Conservation (phyloP, 2,329 filamentous ascomycete species). For the Achaetomium macrosporum region DNA sequence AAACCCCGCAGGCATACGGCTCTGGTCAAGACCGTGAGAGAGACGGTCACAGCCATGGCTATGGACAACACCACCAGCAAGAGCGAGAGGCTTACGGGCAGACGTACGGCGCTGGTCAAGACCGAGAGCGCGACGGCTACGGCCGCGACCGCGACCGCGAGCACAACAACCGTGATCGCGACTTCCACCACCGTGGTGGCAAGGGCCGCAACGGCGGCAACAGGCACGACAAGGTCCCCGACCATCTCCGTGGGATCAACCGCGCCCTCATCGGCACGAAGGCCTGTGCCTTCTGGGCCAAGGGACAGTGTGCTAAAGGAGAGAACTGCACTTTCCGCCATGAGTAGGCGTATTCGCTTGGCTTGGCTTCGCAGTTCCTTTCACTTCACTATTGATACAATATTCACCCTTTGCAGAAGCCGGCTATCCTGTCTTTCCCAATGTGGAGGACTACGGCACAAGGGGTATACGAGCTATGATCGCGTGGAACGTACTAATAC, state of each 20-base stretch:
- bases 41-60: slow-evolving; percentile 27
- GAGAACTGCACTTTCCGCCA: slow-evolving; percentile 71
- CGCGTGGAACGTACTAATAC: too few species aligned
- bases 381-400: background rate
- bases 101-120: slow-evolving; percentile 11
- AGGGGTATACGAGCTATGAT: too few species aligned
- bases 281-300: slow-evolving; percentile 63
- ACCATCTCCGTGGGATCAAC: slow-evolving; percentile 43
- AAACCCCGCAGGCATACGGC: slow-evolving; percentile 13
- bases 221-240: slow-evolving; percentile 18
- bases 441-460: too few species aligned
- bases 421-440: too few species aligned
- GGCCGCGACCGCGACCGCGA: slow-evolving; percentile 25
- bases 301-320: slow-evolving; percentile 67
- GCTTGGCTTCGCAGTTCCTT: background rate
- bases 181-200: slow-evolving; percentile 28
- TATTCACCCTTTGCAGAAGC: too few species aligned
- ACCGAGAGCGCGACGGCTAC: slow-evolving; percentile 19
- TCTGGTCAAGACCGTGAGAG: background rate
- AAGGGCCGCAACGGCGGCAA: slow-evolving; percentile 30
- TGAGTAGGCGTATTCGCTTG: slow-evolving; percentile 34
- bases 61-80: slow-evolving; percentile 7
- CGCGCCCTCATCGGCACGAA: slow-evolving; percentile 58
- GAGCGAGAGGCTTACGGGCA: slow-evolving; percentile 12
- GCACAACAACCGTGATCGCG: slow-evolving; percentile 26